Conservation (phyloP, 768 basidiomycete genomes). For the Agrocybe chaxingu region DNA sequence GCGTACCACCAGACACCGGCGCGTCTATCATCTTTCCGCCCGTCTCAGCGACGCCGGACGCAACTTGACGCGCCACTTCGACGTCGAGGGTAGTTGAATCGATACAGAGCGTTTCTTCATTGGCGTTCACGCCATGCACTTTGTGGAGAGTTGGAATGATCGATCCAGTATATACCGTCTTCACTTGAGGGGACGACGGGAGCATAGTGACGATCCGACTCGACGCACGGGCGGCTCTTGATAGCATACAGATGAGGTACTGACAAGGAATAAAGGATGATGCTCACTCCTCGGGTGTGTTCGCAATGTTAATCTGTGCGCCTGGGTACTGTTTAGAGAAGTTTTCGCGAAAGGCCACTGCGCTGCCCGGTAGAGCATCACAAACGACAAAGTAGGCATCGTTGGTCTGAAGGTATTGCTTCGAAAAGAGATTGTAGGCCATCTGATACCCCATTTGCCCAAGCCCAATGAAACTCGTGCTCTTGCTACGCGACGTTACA, state of each 20-base stretch:
- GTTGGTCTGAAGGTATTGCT: constrained; percentile 50
- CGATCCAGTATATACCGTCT: constrained; percentile 67
- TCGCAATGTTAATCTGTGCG: constrained; percentile 54
- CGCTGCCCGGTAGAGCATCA: constrained; percentile 64
- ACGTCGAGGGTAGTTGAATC: constrained; percentile 93
- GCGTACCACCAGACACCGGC: constrained; percentile 87
- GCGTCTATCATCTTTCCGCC: constrained; percentile 87
- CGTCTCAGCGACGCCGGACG: constrained; percentile 43
- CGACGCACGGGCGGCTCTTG: constrained; percentile 62
- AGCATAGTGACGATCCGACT: constrained; percentile 84
- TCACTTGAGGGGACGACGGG: constrained; percentile 87
- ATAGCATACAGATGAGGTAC: background rate
- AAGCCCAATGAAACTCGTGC: constrained; percentile 79
- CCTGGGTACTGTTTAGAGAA: constrained; percentile 58
- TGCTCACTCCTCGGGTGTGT: constrained; percentile 70
- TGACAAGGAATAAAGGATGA: background rate
- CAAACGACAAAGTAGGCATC: constrained; percentile 72
- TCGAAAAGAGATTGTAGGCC: constrained; percentile 81
- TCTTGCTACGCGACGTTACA: constrained; percentile 37
- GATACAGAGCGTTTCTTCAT: constrained; percentile 60
- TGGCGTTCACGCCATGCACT: constrained; percentile 33
- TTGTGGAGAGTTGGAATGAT: constrained; percentile 62
- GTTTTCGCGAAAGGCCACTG: constrained; percentile 50
- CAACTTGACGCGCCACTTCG: constrained; percentile 63
- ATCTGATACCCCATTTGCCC: constrained; percentile 89